Evolutionary conservation across 106 monocot species (phyloP).

Genomic region (Hemerocallis citrina): DNA sequence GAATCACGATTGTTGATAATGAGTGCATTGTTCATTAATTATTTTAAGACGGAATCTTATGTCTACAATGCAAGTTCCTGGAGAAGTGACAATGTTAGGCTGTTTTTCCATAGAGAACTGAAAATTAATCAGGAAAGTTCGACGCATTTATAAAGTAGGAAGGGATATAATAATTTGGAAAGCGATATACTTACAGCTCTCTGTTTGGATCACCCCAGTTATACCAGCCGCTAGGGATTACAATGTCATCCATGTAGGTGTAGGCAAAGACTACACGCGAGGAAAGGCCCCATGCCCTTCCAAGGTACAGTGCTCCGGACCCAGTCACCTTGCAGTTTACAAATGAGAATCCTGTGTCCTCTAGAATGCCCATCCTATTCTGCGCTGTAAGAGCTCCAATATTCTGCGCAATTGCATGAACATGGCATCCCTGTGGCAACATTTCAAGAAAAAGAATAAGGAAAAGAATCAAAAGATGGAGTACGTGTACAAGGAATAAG

Average conservation of each 20-base stretch:
- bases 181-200: slow-evolving; percentile 69
- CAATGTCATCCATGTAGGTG: slow-evolving; percentile 91
- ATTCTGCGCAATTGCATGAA: slow-evolving; percentile 75
- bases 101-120: no score
- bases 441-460: not conserved
- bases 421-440: slow-evolving; percentile 50
- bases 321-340: slow-evolving; percentile 91
- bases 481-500: not conserved
- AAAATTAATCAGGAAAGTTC: no score
- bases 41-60: no score
- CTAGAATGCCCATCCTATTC: slow-evolving; percentile 72
- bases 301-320: slow-evolving; percentile 77
- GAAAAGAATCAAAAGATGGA: not conserved
- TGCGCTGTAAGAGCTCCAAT: slow-evolving; percentile 87
- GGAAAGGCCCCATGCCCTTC: slow-evolving; percentile 87
- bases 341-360: slow-evolving; percentile 94
- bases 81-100: no score
- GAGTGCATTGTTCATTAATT: no score
- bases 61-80: no score
- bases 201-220: slow-evolving; percentile 91
- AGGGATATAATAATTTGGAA: no score
- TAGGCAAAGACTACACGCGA: slow-evolving; percentile 88
- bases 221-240: slow-evolving; percentile 76
- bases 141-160: no score
- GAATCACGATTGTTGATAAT: no score